Conservation (phyloP, 2,329 filamentous ascomycete genomes). For the Scedosporium apiospermum region DNA sequence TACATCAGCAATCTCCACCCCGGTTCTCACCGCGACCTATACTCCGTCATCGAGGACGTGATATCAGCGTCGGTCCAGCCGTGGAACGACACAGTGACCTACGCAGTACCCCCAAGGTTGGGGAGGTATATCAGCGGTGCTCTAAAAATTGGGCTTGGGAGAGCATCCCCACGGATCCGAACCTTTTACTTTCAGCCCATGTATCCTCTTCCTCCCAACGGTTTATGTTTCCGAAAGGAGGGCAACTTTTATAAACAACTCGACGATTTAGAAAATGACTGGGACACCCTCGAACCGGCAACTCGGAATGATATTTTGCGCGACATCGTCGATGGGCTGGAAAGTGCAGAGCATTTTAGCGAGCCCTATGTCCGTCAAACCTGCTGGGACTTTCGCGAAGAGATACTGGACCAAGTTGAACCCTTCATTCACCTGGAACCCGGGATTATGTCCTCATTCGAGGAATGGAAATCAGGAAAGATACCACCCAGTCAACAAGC, state of each 20-base stretch:
- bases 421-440: conserved; percentile 3
- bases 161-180: conserved; percentile 3
- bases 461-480: conserved; percentile 4
- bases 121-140: not conserved
- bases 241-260: conserved; percentile 2
- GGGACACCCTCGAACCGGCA: not conserved
- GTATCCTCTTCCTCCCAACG: not conserved
- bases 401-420: not conserved
- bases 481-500: not conserved
- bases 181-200: not conserved
- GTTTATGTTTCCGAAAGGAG: not conserved
- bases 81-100: conserved; percentile 5
- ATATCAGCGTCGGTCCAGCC: conserved; percentile 8
- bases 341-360: not conserved
- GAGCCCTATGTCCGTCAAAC: not conserved
- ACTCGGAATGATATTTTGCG: not conserved
- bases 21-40: conserved; percentile 6
- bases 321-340: not conserved
- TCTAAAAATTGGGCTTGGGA: not conserved
- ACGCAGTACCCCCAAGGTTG: not conserved
- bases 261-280: not conserved
- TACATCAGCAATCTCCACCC: conserved; percentile 13
- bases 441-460: not conserved
- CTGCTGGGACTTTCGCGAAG: not conserved
- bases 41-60: conserved; percentile 10